Base-by-base conservation (phyloP, 2,329 filamentous ascomycete species). In the Diaporthe citrichinensis region DNA sequence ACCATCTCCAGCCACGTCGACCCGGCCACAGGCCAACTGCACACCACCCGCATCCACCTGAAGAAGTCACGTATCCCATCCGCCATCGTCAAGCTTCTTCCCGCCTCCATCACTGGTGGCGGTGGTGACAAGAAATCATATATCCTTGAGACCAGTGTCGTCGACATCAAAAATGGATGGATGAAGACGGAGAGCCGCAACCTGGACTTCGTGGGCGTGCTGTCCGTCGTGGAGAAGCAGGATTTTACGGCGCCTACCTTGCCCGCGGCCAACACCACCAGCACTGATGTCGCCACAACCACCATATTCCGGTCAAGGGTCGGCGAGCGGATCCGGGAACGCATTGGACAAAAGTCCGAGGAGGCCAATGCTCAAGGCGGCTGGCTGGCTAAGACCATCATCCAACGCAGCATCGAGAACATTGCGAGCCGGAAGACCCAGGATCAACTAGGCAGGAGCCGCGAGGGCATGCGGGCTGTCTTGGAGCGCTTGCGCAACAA, bases 121-220 rank as follows among this genome's bases (percentile, higher is more conserved):
- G 81, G 81, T 57, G 88, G 90, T 76, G 91, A 93, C 81, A 94
- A 93, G 83, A 93, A 94, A 62, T 92, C 91, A 73, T 97, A 94
- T 82, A 94, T 97, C 73, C 90, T 97, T 53, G 94, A 97, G 85
- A 94, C 91, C 41, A 95, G 92, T 79, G 89, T 94, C 12, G 92
- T 97, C 36, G 94, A 96, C 83, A 91, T 95, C 77, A 92, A 91
- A 76, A 91, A 95, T 81, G 94, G 94, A 61, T 95, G 93, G 91
- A 96, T 97, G 94, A 90, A 91, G 81, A 95, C 94, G 0, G 94
- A 96, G 85, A 94, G 92, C 80, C 90, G 91, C 78, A 97, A 97
- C 80, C 87, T 97, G 72, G 95, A 96, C 84, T 96, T 94, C 85
- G 94, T 94, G 7, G 93, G 94, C 76, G 93, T 97, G 25, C 85